Evolutionary conservation across 306 rosid species (phyloP).

Genomic region (Glycyrrhiza uralensis): DNA sequence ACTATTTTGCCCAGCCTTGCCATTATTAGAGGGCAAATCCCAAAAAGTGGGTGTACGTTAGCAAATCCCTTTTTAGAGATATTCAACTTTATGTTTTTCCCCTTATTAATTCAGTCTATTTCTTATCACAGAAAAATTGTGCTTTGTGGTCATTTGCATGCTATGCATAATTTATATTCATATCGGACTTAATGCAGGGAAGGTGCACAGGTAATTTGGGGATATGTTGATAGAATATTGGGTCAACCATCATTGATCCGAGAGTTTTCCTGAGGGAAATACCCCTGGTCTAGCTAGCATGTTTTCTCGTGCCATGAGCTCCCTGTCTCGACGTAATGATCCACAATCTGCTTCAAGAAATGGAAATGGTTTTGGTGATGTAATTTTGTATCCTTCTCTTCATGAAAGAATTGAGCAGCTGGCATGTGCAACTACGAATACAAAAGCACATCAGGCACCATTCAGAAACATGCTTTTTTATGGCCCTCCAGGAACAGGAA

Average conservation of each 20-base stretch:
- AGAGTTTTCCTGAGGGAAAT: constrained; percentile 88
- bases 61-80: too few species aligned
- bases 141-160: too few species aligned
- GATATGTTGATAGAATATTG: constrained; percentile 43
- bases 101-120: too few species aligned
- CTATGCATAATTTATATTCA: too few species aligned
- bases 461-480: too few species aligned
- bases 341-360: constrained; percentile 42
- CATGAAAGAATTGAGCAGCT: constrained; percentile 75
- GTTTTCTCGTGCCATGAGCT: constrained; percentile 50
- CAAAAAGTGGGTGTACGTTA: too few species aligned
- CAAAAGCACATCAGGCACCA: constrained; percentile 92
- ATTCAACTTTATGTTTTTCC: too few species aligned
- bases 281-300: constrained; percentile 94
- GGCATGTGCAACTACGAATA: constrained; percentile 82
- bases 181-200: too few species aligned
- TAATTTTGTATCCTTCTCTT: constrained; percentile 78
- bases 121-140: too few species aligned
- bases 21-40: too few species aligned
- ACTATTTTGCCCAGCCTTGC: too few species aligned
- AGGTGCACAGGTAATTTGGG: too few species aligned
- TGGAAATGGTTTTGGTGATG: constrained; percentile 77
- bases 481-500: constrained; percentile 98
- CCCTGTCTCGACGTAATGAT: constrained; percentile 31
- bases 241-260: constrained; percentile 91